Evolutionary conservation across 179 eudicot genomes (phyloP), one percentile per base, ranked within the genome.

Genomic region (Beta lomatogona): DNA sequence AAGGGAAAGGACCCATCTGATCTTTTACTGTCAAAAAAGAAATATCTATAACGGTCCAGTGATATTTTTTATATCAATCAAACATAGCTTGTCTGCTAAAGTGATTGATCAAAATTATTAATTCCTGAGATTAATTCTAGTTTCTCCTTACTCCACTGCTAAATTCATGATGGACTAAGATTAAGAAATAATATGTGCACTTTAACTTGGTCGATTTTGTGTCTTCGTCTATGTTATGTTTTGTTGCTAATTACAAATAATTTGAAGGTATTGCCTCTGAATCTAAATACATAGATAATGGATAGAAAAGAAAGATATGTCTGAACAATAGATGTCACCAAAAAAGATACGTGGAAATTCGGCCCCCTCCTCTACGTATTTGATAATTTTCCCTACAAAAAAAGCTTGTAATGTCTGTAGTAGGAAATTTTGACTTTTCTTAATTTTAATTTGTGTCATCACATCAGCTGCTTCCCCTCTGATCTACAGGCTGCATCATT

Each of bases 401-500:
- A 36, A 36, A 36, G 41, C 41, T 36, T 36, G 41, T 53, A 64
- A 69, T 1, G 13, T 55, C 63, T 76, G 66, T 48, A 19, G 61
- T 63, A 48, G 19, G 28, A 25, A 54, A 67, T 50, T 54, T 68
- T 57, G 61, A 36, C 44, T 44, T 19, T 67, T 22, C 58, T 48
- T 6, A 11, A 41, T 12, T 58, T 11, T 65, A 46, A 71, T 54
- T 57, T 46, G 41, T 18, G 53, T 28, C 53, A 70, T 77, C 82
- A 66, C 59, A 48, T 83, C 50, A 21, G 31, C 31, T 78, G 75
- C 72, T 64, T 80, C 13, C 71, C 83, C 68, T 36, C 82, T 48
- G 63, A 79, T 78, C 76, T 77, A 54, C 93, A 96, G 98, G 98
- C 94, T 86, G 99, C 99, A 81, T 86, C 90, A 58, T 94, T 91